A percentile compares a stretch with the other conserved stretches of the same genome.
These are phyloP conservation scores for Penicillium lividum DNA, from an alignment of 495 filamentous ascomycete species.

Conservation along the genomic window DNA sequence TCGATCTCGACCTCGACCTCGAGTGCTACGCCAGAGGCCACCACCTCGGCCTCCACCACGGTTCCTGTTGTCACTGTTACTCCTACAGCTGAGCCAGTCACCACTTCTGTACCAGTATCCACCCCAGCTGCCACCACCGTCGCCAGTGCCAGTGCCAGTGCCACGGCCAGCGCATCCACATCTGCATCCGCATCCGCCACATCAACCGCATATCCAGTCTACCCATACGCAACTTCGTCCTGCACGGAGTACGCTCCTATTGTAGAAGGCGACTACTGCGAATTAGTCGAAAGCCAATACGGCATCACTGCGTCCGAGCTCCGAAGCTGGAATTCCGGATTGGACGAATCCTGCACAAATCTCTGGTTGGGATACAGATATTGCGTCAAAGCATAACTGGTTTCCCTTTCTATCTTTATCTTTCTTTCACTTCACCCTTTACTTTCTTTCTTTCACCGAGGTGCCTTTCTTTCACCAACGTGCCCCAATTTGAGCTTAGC, in stretches of 20 bases:
- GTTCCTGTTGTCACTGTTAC: constrained; percentile 11
- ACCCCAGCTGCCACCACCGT: background rate
- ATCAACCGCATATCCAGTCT: constrained; percentile 8
- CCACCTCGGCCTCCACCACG: constrained; percentile 12
- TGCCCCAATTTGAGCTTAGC: constrained; percentile 1
- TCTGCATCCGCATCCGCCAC: background rate
- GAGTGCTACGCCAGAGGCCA: constrained; percentile 8
- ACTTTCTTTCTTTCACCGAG: background rate
- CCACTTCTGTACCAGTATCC: constrained; percentile 12
- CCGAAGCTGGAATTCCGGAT: constrained; percentile 40
- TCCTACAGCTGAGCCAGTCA: constrained; percentile 9
- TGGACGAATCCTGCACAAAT: constrained; percentile 36
- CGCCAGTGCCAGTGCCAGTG: constrained; percentile 3
- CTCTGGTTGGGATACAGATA: constrained; percentile 46
- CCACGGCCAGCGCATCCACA: background rate
- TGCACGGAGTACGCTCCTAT: constrained; percentile 49
- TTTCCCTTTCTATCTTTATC: constrained; percentile 1
- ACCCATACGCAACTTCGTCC: constrained; percentile 36
- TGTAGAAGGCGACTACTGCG: constrained; percentile 42
- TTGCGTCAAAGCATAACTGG: constrained; percentile 32
- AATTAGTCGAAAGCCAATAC: constrained; percentile 30
- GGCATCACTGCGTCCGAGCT: constrained; percentile 33
- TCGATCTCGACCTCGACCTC: background rate
- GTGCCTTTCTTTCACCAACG: too few relatives aligned
- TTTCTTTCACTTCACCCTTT: background rate